These are phyloP conservation scores for Casuarina equisetifolia DNA, from an alignment of 306 rosid genomes.

Conservation along the genomic window DNA sequence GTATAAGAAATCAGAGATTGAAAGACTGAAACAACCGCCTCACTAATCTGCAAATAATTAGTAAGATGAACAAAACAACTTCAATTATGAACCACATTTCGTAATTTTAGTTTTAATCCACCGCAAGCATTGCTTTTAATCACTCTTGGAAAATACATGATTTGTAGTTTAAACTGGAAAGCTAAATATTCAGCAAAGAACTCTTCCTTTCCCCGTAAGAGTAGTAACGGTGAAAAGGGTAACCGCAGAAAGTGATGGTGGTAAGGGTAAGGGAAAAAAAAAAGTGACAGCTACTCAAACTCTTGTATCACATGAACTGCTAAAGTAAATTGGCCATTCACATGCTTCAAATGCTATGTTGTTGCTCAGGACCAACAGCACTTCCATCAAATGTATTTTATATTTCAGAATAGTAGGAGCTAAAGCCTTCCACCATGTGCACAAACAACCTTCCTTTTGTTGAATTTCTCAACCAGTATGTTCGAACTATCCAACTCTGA, in stretches of 20 bases:
- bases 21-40: not conserved
- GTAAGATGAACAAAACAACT: not conserved
- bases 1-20: slow-evolving; percentile 16
- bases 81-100: not conserved
- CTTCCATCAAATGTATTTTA: not conserved
- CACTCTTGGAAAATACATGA: not conserved
- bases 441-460: not conserved
- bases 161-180: not conserved
- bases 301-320: not conserved
- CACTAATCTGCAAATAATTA: not conserved
- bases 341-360: not conserved
- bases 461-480: not conserved
- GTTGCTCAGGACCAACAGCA: not conserved
- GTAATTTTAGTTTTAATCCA: not conserved
- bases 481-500: not conserved
- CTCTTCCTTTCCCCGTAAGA: not conserved
- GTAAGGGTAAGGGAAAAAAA: not conserved
- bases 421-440: not conserved
- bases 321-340: not conserved
- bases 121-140: slow-evolving; percentile 3
- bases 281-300: not conserved
- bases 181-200: not conserved
- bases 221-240: not conserved
- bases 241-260: not conserved
- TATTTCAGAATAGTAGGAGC: not conserved